Evolutionary conservation across 2,329 filamentous ascomycete species (phyloP), one percentile per base, ranked within the genome.

Genomic region (Dactylellina haptotyla): DNA sequence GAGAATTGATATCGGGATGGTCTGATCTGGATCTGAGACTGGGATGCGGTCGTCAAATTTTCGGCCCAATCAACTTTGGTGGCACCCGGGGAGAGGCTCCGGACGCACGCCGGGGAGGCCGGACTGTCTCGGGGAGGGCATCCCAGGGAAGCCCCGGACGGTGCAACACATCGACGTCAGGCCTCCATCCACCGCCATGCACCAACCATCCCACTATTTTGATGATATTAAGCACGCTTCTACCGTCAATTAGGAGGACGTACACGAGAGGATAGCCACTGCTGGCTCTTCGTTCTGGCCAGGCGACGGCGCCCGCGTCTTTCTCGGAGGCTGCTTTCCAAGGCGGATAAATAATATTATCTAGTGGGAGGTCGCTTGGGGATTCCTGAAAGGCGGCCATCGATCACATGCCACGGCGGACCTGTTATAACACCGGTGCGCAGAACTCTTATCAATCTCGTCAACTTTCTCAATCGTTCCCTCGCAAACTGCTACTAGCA

Each of bases 401-500:
- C 62, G 45, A 59, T 67, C 63, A 67, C 63, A 67, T 67, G 63
- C 53, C 43, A 67, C 59, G 39, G 48, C 63, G 53, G 63, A 32
- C 50, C 46, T 50, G 51, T 34, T 51, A 39, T 54, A 25, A 64
- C 43, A 41, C 28, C 32, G 45, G 30, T 14, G 3, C 41, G n/a
- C 39, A 30, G 20, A 30, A 26, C 32, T 3, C 58, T 8, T 12
- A 18, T 54, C 30, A 41, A n/a, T n/a, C 20, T 4, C 6, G 3
- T 46, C 45, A 50, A 14, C 9, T 32, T 20, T 26, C 25, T 23
- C n/a, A 25, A 54, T 54, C 50, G 25, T n/a, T 26, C 8, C 28
- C 18, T 20, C 18, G 6, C 12, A 2, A 2, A 20, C 43, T 46
- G 43, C 10, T 18, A 46, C n/a, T n/a, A n/a, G n/a, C n/a, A n/a